These are phyloP conservation scores for Chaetomidium leptoderma DNA, from an alignment of 495 filamentous ascomycete species.

Conservation along the genomic window DNA sequence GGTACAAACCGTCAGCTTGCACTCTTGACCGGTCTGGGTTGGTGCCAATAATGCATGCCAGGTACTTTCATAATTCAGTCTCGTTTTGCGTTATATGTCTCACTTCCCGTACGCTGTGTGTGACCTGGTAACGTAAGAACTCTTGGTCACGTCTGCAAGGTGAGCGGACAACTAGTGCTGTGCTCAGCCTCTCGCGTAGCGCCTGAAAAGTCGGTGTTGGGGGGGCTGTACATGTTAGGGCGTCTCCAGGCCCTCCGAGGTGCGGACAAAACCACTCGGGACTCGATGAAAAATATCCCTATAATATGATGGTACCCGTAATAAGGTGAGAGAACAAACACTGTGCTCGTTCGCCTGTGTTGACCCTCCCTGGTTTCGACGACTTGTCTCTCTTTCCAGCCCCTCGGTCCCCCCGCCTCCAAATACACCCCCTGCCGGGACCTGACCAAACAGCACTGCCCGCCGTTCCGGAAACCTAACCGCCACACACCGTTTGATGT, in stretches of 20 bases:
- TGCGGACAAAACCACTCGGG: neutral
- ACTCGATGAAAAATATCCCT: neutral
- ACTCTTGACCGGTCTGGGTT: conserved; percentile 12
- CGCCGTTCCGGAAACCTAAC: conserved; percentile 6
- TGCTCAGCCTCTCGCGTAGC: conserved; percentile 22
- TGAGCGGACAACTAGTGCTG: neutral
- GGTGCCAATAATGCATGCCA: conserved; percentile 18
- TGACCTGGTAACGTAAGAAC: neutral
- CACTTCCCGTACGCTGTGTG: neutral
- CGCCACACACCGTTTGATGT: neutral
- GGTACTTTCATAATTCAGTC: conserved; percentile 30
- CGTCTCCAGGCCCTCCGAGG: neutral
- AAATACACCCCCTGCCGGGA: neutral
- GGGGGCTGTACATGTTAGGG: conserved; percentile 19
- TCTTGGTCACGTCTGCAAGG: neutral
- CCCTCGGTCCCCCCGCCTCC: too few relatives aligned
- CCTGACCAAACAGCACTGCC: neutral
- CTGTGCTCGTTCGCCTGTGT: neutral
- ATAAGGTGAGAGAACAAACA: neutral
- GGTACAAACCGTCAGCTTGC: conserved; percentile 6
- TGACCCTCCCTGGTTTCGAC: too few relatives aligned
- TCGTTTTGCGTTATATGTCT: conserved; percentile 14
- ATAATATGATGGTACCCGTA: neutral
- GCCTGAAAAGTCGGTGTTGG: conserved; percentile 21
- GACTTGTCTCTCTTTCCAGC: too few relatives aligned